Percentiles rank a stretch among this genome's conserved stretches.
phyloP scores from a whole-genome alignment of 257 asterid species.

The Verbascum thapsus region DNA sequence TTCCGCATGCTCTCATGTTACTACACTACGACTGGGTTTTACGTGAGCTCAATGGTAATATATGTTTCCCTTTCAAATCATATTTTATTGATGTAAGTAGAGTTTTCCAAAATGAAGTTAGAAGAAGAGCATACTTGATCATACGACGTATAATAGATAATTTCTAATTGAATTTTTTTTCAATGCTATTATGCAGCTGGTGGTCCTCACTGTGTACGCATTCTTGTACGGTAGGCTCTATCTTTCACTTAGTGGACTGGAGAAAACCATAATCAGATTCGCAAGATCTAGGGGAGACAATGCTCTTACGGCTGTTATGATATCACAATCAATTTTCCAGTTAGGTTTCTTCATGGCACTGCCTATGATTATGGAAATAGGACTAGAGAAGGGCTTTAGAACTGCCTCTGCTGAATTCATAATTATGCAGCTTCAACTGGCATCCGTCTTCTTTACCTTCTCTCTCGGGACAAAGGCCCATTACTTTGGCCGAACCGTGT shows the following conservation, averaged over 20 bases:
- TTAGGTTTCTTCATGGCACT: conserved; percentile 83
- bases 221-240: conserved; percentile 85
- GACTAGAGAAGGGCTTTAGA: conserved; percentile 89
- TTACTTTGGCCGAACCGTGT: conserved; percentile 86
- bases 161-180: conserved; percentile 17
- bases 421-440: conserved; percentile 90
- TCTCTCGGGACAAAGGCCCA: conserved; percentile 94
- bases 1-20: conserved; percentile 91
- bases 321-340: conserved; percentile 87
- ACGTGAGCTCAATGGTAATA: conserved; percentile 93
- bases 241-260: conserved; percentile 88
- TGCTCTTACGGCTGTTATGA: conserved; percentile 83
- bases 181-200: conserved; percentile 61
- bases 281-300: conserved; percentile 69
- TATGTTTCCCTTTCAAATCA: conserved; percentile 20
- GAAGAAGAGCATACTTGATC: background rate
- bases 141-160: conserved; percentile 1
- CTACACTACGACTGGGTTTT: conserved; percentile 88
- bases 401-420: conserved; percentile 80
- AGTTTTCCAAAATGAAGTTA: conserved; percentile 1
- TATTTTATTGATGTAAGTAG: background rate
- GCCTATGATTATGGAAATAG: conserved; percentile 99
- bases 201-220: conserved; percentile 85
- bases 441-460: conserved; percentile 92
- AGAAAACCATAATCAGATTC: conserved; percentile 62